phyloP scores from a whole-genome alignment of 1,284 basidiomycete species.

The Apiotrichum sp. region DNA sequence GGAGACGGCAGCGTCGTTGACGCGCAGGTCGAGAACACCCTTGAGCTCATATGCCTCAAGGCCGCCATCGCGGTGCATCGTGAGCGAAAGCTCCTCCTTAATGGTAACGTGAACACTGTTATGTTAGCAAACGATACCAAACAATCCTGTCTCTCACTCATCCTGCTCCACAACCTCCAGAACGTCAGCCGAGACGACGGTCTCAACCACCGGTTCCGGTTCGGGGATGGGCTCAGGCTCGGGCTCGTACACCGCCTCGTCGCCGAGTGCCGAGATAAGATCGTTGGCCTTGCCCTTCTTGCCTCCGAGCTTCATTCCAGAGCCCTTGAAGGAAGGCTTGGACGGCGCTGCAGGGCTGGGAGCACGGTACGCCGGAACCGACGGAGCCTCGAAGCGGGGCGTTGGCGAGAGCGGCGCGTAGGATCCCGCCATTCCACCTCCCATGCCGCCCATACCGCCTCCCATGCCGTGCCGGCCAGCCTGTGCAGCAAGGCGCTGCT shows the following conservation, averaged over 20 bases:
- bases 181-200: slow-evolving; percentile 52
- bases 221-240: slow-evolving; percentile 46
- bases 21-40: slow-evolving; percentile 87
- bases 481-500: slow-evolving; percentile 61
- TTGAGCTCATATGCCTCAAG: slow-evolving; percentile 83
- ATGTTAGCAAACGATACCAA: not conserved
- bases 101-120: slow-evolving; percentile 66
- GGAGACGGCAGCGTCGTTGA: slow-evolving; percentile 69
- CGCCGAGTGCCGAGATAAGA: slow-evolving; percentile 78
- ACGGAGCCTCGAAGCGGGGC: slow-evolving; percentile 59
- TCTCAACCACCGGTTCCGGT: slow-evolving; percentile 54
- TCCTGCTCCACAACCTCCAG: slow-evolving; percentile 71
- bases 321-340: slow-evolving; percentile 83
- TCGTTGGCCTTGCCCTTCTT: slow-evolving; percentile 83
- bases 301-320: slow-evolving; percentile 93
- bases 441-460: slow-evolving; percentile 54
- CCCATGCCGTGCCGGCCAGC: slow-evolving; percentile 49
- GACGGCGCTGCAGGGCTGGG: slow-evolving; percentile 51
- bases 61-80: slow-evolving; percentile 83
- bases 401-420: slow-evolving; percentile 53
- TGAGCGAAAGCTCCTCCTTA: slow-evolving; percentile 74
- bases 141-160: slow-evolving; percentile 52
- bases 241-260: slow-evolving; percentile 59
- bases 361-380: slow-evolving; percentile 32
- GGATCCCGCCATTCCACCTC: slow-evolving; percentile 37